Evolutionary conservation across 768 basidiomycete species (phyloP), one percentile per base, ranked within the genome.

Genomic region (Lactarius hengduanensis): DNA sequence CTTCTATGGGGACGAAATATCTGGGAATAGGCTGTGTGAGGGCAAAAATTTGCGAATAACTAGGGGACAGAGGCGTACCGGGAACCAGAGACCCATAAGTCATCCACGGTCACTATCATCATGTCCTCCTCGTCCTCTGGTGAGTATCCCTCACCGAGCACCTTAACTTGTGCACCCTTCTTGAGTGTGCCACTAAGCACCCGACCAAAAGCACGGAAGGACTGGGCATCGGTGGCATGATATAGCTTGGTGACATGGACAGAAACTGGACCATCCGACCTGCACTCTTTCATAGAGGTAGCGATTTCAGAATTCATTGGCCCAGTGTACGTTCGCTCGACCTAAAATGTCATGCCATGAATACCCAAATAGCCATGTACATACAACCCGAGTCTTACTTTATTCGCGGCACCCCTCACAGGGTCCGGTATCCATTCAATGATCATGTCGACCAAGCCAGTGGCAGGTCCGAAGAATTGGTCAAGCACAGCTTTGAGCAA

Each of bases 51-150:
- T 41, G 20, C 8, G 20, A 22, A 32, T 38, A 20, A 22, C 15
- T 30, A 47, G 30, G 61, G 32, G 54, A 28, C 3, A 32, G 16
- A 45, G 28, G 73, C 83, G 68, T 68, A 96, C 92, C 96, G 83
- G 18, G 96, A 87, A 81, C 98, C 91, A 73, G 85, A 87, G 64
- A 98, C 86, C 92, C 94, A 93, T 20, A 98, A 80, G 68, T 90
- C 89, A 71, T 98, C 96, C 3, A 97, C 85, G 2, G 80, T 84
- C 16, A 85, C 87, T 68, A 86, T 88, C 76, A 91, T 84, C 94
- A 98, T 96, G 73, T 99, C 97, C 78, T 99, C 97, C 78, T 98
- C 96, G 70, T 99, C 97, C 73, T 98, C 96, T n/a, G 93, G 92
- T 16, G 95, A 96, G 76, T 96, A 99, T 0, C 94, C 94, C 75